Evolutionary conservation across 345 rosid genomes (phyloP).

Genomic region (Populus tremula): DNA sequence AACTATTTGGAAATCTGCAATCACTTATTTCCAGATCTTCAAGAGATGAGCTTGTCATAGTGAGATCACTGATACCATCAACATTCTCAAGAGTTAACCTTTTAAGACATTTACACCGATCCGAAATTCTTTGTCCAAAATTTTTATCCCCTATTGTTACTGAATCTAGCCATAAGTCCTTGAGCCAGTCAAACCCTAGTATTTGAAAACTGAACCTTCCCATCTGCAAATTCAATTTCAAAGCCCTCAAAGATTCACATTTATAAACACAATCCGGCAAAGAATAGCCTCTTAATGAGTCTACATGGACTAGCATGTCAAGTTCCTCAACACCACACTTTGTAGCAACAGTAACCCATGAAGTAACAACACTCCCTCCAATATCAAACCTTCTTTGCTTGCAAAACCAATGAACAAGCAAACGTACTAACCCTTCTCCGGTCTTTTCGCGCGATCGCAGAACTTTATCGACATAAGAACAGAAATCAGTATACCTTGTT

Average conservation of each 20-base stretch:
- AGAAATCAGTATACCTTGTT: slow-evolving; percentile 5
- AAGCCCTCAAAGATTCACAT: slow-evolving; percentile 10
- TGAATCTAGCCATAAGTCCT: slow-evolving; percentile 5
- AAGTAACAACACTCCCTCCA: not conserved
- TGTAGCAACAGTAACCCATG: slow-evolving; percentile 1
- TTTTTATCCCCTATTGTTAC: not conserved
- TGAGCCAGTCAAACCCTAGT: slow-evolving; percentile 2
- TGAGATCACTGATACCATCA: not conserved
- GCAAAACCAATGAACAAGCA: slow-evolving; percentile 12
- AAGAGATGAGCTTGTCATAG: not conserved
- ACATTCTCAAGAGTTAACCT: slow-evolving; percentile 7
- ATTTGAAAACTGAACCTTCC: not conserved
- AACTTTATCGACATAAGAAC: not conserved
- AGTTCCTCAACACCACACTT: slow-evolving; percentile 13
- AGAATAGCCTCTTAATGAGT: not conserved
- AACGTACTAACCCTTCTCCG: not conserved
- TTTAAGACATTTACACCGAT: slow-evolving; percentile 6
- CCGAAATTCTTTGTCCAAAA: slow-evolving; percentile 7
- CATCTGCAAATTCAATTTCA: slow-evolving; percentile 21
- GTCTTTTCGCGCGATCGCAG: not conserved
- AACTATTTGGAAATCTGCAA: not conserved
- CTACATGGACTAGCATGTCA: slow-evolving; percentile 10
- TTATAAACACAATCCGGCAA: slow-evolving; percentile 5
- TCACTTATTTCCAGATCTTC: slow-evolving; percentile 8
- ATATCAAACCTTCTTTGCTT: not conserved